Evolutionary conservation across 2,329 filamentous ascomycete species (phyloP), one percentile per base, ranked within the genome.

Genomic region (Diaporthe citrichinensis): DNA sequence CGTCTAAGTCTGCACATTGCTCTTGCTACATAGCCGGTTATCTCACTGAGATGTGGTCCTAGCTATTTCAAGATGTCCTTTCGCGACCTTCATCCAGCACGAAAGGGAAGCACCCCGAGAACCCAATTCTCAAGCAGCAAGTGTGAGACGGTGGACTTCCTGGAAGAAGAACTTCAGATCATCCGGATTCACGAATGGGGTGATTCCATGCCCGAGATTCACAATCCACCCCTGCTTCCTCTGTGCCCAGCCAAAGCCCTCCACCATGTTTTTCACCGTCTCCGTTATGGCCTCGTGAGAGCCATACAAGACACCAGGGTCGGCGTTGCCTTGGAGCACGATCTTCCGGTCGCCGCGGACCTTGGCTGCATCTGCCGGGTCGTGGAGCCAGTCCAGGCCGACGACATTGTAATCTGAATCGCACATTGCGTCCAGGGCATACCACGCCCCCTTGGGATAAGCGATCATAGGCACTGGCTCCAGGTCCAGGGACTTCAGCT

Each of bases 401-500:
- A 99, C 94, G 51, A 98, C 95, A 81, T 98, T 91, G 87, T 98
- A 99, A 55, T 95, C 96, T 23, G 96, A 91, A 81, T 95, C 88
- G 86, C 96, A 98, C 28, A 97, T 90, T 44, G 94, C 92, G 79
- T 98, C 94, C 67, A 99, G 89, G 5, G 95, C 95, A 84, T 98
- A 97, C 94, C 97, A 98, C 15, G 97, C 96, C 15, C 97, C 97
- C 87, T 99, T 99, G 49, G 97, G 95, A 84, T 99, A 99, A 34
- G 98, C 95, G 7, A 96, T 97, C 96, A 98, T 98, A 4, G 97
- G 97, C 4, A 99, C 96, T 15, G 87, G 89, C 75, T 96, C 94
- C 71, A 96, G 86, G 0, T 92, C 92, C 82, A 97, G 88, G 82
- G 94, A 93, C 79, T 90, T 87, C 74, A 98, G 86, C 76, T 92